Evolutionary conservation across 768 basidiomycete genomes (phyloP), one percentile per base, ranked within the genome.

Genomic region (Kwoniella mangroviensis): DNA sequence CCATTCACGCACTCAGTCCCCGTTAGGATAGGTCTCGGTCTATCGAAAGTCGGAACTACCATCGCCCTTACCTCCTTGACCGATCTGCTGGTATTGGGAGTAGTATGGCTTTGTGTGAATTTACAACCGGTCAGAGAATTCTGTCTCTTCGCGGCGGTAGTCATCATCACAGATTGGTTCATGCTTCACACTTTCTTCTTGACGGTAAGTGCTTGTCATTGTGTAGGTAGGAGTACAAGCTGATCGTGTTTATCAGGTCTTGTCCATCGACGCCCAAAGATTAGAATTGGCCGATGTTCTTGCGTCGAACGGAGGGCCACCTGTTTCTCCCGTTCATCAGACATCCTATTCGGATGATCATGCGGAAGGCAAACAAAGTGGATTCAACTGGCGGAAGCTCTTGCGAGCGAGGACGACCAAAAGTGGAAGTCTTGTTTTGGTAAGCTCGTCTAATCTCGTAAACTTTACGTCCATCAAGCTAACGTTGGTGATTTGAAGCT

Each of bases 151-250:
- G 93, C 94, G 0, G 90, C 94, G 54, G 93, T 98, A 24, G 93
- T 98, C 12, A 87, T 98, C 22, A 91, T 98, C 40, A 94, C 94
- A 17, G 95, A 98, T 81, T 98, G 94, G 94, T 96, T 95, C 85
- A 87, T 98, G 70, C 91, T 96, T 17, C 93, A 97, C 79, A 97
- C 94, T 0, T 96, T 98, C 84, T 98, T 96, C 84, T 86, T 95
- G 73, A 92, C 95, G 7, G 94, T 97, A 21, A 73, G 76, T 61
- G 6, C 9, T 17, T 12, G 15, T 34, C 34, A 34, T 6, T 34
- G 6, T 34, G 34, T 34, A 34, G n/a, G 17, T 12, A 2, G 53
- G 55, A 34, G 12, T 54, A 12, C 40, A 41, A 53, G n/a, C 19
- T 43, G n/a, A 51, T 11, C 34, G 55, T 69, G 11, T 24, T 3